These are phyloP conservation scores for Solanum virginianum DNA, from an alignment of 257 asterid species.

Conservation along the genomic window DNA sequence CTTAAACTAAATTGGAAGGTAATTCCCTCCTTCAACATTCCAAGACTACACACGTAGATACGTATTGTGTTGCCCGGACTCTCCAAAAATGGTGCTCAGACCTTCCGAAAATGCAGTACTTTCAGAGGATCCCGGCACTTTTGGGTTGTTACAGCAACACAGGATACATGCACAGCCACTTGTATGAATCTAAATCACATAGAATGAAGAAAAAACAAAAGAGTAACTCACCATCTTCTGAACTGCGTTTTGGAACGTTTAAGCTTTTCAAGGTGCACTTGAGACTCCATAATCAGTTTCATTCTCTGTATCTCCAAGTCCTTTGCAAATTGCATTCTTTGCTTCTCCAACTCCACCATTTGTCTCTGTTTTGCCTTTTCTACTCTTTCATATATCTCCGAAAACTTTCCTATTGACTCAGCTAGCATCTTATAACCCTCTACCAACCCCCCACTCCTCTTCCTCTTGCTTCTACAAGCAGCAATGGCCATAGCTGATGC, in stretches of 20 bases:
- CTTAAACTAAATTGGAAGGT: not conserved
- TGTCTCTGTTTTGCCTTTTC: constrained; percentile 78
- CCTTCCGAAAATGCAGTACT: not conserved
- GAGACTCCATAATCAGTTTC: constrained; percentile 69
- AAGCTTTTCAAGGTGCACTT: constrained; percentile 55
- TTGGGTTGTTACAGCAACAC: not conserved
- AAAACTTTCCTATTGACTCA: constrained; percentile 58
- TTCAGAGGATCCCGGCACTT: not conserved
- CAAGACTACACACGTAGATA: not conserved
- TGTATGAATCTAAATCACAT: not conserved
- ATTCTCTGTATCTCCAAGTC: constrained; percentile 88
- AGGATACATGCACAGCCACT: not conserved
- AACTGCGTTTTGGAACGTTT: constrained; percentile 34
- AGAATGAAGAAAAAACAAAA: not conserved
- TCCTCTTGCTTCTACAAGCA: constrained; percentile 21
- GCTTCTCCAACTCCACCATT: constrained; percentile 86
- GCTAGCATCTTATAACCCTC: constrained; percentile 55
- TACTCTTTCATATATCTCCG: constrained; percentile 55
- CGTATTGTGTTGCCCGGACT: not conserved
- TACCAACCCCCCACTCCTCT: constrained; percentile 6
- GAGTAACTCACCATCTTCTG: constrained; percentile 32
- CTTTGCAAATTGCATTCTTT: constrained; percentile 72
- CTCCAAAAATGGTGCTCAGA: not conserved
- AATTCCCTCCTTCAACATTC: not conserved
- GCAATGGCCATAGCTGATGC: constrained; percentile 1